Evolutionary conservation across 1,284 basidiomycete species (phyloP).

Genomic region (Pulchroboletus neoregius): DNA sequence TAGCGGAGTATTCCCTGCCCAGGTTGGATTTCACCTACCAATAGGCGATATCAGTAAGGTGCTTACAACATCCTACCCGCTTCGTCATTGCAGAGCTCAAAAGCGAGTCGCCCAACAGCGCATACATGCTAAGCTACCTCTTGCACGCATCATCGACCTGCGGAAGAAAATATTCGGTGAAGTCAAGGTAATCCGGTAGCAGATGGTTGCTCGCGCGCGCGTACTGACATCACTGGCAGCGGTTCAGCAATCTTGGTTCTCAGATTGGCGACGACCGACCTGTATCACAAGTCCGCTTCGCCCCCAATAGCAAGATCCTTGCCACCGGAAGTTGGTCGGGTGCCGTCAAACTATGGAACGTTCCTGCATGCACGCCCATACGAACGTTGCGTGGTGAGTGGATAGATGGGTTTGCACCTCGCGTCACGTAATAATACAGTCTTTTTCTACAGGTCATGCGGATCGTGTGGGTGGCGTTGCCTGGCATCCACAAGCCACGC

Average conservation of each 20-base stretch:
- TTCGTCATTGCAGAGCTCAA: conserved; percentile 74
- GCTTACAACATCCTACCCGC: conserved; percentile 59
- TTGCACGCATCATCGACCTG: conserved; percentile 86
- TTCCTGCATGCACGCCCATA: conserved; percentile 82
- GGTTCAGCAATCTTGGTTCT: conserved; percentile 89
- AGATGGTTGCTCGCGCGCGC: not conserved
- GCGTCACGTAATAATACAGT: conserved; percentile 13
- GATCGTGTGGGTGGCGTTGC: conserved; percentile 94
- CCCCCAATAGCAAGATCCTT: conserved; percentile 84
- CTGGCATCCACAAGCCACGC: conserved; percentile 94
- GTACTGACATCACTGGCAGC: conserved; percentile 42
- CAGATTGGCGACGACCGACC: conserved; percentile 98
- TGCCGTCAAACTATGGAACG: conserved; percentile 90
- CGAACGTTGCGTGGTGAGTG: conserved; percentile 64
- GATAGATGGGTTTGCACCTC: not conserved
- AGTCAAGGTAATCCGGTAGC: conserved; percentile 62
- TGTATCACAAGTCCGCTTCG: conserved; percentile 90
- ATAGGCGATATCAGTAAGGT: conserved; percentile 59
- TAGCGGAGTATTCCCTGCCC: conserved; percentile 90
- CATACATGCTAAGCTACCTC: conserved; percentile 81
- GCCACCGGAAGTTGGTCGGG: conserved; percentile 97
- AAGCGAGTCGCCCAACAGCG: conserved; percentile 86
- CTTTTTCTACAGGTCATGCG: conserved; percentile 58
- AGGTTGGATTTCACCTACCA: conserved; percentile 73
- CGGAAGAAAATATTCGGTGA: conserved; percentile 87